phyloP scores from a whole-genome alignment of 2,329 filamentous ascomycete genomes.

The Colletotrichum sp. region DNA sequence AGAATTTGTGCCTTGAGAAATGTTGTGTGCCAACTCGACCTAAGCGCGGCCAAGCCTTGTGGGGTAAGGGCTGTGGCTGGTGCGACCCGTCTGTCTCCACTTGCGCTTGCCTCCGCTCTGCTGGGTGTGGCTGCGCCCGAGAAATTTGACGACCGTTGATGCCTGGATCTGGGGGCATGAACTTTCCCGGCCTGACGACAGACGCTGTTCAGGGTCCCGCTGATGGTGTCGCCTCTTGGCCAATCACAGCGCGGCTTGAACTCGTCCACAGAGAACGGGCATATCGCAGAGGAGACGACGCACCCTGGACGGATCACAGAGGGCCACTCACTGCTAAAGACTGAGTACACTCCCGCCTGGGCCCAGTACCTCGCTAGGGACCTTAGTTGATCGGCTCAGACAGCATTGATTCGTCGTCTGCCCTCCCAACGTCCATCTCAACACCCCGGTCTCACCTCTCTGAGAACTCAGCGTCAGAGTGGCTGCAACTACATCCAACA shows the following conservation, averaged over 20 bases:
- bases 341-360: not conserved
- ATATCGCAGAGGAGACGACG: not conserved
- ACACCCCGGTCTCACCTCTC: not conserved
- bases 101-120: not conserved
- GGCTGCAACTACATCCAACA: slow-evolving; percentile 14
- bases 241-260: slow-evolving; percentile 4
- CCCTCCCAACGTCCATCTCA: not conserved
- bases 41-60: slow-evolving; percentile 4
- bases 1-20: slow-evolving; percentile 10
- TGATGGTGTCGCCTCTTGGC: not conserved
- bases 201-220: not conserved
- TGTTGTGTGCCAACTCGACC: not conserved
- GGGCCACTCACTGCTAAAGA: not conserved
- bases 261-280: not conserved
- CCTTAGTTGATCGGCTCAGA: not conserved
- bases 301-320: not conserved
- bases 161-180: not conserved
- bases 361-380: not conserved
- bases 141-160: not conserved
- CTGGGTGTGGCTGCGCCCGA: not conserved
- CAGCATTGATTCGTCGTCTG: not conserved
- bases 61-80: slow-evolving; percentile 2
- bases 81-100: not conserved
- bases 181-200: not conserved
- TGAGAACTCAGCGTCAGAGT: not conserved